These are phyloP conservation scores for Elaeis guineensis DNA, from an alignment of 176 grass and related monocot species.

Conservation along the genomic window DNA sequence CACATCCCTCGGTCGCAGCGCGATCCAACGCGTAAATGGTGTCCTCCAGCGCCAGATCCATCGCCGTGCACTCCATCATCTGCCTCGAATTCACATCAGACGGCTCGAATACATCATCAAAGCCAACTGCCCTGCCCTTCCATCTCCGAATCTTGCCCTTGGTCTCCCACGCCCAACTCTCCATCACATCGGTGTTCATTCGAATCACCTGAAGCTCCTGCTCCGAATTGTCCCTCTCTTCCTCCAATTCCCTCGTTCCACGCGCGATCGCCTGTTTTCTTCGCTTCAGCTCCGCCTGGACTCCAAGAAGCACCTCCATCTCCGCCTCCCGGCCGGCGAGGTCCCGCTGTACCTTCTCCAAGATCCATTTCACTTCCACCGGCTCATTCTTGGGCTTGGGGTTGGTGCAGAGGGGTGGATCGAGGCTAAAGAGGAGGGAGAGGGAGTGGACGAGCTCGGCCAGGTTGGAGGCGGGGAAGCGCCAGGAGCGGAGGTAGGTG, in stretches of 20 bases:
- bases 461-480: slow-evolving; percentile 1
- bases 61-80: not conserved
- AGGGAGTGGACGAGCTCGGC: not conserved
- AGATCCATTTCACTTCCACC: no score
- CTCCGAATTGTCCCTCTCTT: not conserved
- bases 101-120: not conserved
- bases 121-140: not conserved
- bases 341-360: no score
- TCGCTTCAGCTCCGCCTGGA: slow-evolving; percentile 6
- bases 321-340: no score
- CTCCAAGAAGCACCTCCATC: no score
- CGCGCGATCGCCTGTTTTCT: not conserved
- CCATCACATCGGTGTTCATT: not conserved
- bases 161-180: not conserved
- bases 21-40: slow-evolving; percentile 19
- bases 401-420: not conserved
- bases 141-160: not conserved
- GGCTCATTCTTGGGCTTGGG: no score
- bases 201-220: slow-evolving; percentile 5
- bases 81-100: not conserved
- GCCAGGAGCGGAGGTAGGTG: not conserved
- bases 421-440: not conserved
- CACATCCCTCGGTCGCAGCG: slow-evolving; percentile 13
- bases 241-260: not conserved
- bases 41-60: slow-evolving; percentile 6